Percentiles rank a stretch among this genome's conserved stretches.
These are phyloP conservation scores for Oryza officinalis DNA, from an alignment of 176 grass and related monocot genomes.

Conservation along the genomic window DNA sequence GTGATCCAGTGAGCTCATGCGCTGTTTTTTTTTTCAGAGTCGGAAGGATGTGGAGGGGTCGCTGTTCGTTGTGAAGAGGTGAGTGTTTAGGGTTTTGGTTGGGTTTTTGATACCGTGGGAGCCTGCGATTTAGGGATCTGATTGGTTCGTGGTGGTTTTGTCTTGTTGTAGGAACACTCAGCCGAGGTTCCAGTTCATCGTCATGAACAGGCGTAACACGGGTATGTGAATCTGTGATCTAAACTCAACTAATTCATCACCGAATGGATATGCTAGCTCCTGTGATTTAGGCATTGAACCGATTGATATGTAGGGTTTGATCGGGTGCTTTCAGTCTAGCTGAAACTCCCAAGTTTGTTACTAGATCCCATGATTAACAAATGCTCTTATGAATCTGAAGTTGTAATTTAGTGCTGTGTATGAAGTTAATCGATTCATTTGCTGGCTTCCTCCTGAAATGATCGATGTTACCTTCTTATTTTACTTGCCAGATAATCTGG, in stretches of 20 bases:
- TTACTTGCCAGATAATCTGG: conserved; percentile 75
- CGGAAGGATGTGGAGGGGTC: conserved; percentile 94
- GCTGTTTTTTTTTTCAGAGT: conserved; percentile 48
- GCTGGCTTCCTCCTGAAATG: neutral
- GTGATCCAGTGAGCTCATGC: neutral
- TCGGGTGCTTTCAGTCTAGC: neutral
- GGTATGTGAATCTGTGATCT: conserved; percentile 38
- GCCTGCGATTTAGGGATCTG: conserved; percentile 20
- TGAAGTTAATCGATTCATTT: neutral
- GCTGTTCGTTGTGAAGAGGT: conserved; percentile 95
- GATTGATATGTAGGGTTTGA: neutral
- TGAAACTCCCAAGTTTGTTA: neutral
- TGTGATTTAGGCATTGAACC: neutral
- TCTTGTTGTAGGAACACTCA: conserved; percentile 62
- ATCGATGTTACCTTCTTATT: conserved; percentile 12
- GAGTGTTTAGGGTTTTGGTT: neutral
- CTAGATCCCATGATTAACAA: neutral
- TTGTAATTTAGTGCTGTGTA: neutral
- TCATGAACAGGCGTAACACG: conserved; percentile 86
- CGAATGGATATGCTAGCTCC: neutral
- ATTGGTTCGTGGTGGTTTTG: neutral
- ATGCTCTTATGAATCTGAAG: neutral
- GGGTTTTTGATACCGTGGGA: neutral
- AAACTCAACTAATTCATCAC: neutral
- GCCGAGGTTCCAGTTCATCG: conserved; percentile 91